A percentile compares a stretch with the other conserved stretches of the same genome.
Conservation (phyloP, 2,329 filamentous ascomycete genomes). For the Bertia moriformis region DNA sequence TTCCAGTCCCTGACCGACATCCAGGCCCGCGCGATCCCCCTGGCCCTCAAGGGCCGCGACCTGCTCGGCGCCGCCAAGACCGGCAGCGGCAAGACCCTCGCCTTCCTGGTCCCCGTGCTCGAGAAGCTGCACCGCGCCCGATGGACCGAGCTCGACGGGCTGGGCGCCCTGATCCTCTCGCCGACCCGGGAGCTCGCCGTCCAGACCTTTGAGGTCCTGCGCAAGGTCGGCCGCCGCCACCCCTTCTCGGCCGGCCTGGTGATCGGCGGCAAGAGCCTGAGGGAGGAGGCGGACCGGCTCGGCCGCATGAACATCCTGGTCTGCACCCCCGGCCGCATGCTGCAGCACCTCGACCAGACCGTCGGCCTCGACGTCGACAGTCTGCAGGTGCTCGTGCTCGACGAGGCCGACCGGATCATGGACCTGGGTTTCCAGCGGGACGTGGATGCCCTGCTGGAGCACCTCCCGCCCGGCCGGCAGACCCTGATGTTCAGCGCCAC, state of each 20-base stretch:
- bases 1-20: conserved; percentile 86
- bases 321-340: conserved; percentile 83
- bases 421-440: conserved; percentile 91
- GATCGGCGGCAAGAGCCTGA: conserved; percentile 81
- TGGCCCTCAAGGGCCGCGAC: conserved; percentile 72
- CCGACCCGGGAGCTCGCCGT: conserved; percentile 90
- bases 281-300: conserved; percentile 72
- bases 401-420: conserved; percentile 92
- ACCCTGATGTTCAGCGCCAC: conserved; percentile 93
- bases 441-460: conserved; percentile 84
- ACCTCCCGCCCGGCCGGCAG: conserved; percentile 72
- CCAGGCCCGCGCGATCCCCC: conserved; percentile 75
- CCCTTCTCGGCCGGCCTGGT: conserved; percentile 82
- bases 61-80: conserved; percentile 92
- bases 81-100: conserved; percentile 85
- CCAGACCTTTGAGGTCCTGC: conserved; percentile 88
- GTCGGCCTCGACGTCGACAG: conserved; percentile 81
- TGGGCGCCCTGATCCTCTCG: conserved; percentile 83
- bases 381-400: conserved; percentile 79
- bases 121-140: conserved; percentile 80
- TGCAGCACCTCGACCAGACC: conserved; percentile 92
- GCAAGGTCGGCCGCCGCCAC: conserved; percentile 79
- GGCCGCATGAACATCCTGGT: conserved; percentile 93
- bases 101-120: conserved; percentile 80
- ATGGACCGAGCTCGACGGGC: conserved; percentile 81